Evolutionary conservation across 2,329 filamentous ascomycete species (phyloP), one percentile per base, ranked within the genome.

Genomic region (Albophoma yamanashiensis): DNA sequence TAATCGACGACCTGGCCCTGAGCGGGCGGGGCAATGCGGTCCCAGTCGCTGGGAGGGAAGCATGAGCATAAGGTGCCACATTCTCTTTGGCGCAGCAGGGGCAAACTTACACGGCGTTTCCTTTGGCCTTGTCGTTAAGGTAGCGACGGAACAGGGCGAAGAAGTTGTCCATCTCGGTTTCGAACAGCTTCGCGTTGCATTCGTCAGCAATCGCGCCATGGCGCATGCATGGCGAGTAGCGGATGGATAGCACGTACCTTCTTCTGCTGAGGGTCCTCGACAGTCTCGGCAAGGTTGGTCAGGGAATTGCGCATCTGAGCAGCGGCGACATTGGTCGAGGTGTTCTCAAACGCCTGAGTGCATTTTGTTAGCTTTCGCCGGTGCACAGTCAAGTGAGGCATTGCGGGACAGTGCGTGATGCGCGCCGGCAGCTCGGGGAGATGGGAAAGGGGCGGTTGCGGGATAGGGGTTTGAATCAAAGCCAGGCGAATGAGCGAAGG

Each of bases 111-210:
- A 94, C 85, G 58, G 86, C 86, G 75, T 94, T 97, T 75, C 93
- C 92, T 86, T 97, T 97, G 73, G 94, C 93, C 83, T 97, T 96
- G 81, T 97, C 94, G 75, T 97, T 97, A 65, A 99, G 82, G 79
- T 97, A 99, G 78, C 94, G 87, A 73, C 94, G 89, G 88, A 99
- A 99, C 64, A 99, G 89, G 63, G 92, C 89, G 74, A 99, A 99
- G 84, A 99, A 99, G 87, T 99, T 99, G 85, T 99, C 94, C 92
- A 97, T 97, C 80, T 99, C 93, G 5, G 92, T 95, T 81, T 97
- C 93, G 76, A 97, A 97, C 67, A 95, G 86, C 90, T 91, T 67
- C 67, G 34, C 39, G 60, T 66, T 59, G 62, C 5, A n/a, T 38
- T 7, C 17, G 34, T 47, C 43, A 57, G 40, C 36, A 22, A 20